A percentile compares a stretch with the other conserved stretches of the same genome.
Evolutionary conservation across 805 yeast genomes (phyloP).

Genomic region (Cyberlindnera amylophila): DNA sequence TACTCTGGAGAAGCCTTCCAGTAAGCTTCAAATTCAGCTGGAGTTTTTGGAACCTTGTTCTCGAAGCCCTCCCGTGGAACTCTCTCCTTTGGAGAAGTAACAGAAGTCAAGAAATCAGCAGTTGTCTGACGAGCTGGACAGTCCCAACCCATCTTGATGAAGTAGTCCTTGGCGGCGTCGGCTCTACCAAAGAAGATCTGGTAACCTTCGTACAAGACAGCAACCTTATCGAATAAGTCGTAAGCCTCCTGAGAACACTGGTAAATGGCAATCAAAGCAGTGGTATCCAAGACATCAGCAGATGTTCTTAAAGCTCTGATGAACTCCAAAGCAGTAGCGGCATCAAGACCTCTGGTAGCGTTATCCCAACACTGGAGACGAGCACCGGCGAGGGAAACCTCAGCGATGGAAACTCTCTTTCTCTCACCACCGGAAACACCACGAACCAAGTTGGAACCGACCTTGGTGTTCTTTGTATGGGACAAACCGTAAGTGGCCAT

Average conservation of each 20-base stretch:
- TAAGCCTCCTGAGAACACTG: conserved; percentile 56
- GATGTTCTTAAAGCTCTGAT: conserved; percentile 50
- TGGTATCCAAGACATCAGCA: conserved; percentile 44
- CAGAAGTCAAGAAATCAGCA: conserved; percentile 54
- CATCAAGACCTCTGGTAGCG: conserved; percentile 63
- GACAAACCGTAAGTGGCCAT: conserved; percentile 49
- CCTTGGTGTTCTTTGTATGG: conserved; percentile 61
- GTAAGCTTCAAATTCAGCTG: conserved; percentile 46
- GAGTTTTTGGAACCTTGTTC: conserved; percentile 47
- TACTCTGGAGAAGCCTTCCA: conserved; percentile 48
- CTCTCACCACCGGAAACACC: conserved; percentile 79
- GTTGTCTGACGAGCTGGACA: conserved; percentile 58
- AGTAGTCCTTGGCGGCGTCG: conserved; percentile 43
- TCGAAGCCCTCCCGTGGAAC: conserved; percentile 40
- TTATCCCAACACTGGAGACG: conserved; percentile 53
- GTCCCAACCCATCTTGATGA: conserved; percentile 50
- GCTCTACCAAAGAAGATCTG: conserved; percentile 52
- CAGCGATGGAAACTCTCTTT: conserved; percentile 73
- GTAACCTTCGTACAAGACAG: conserved; percentile 51
- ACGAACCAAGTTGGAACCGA: conserved; percentile 62
- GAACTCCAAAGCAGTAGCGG: conserved; percentile 58
- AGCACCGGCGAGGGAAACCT: conserved; percentile 48
- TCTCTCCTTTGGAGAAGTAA: conserved; percentile 53
- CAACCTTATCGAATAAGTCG: conserved; percentile 50
- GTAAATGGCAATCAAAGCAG: conserved; percentile 59